These are phyloP conservation scores for Anthracocystis walkeri DNA, from an alignment of 1,284 basidiomycete genomes.

Conservation along the genomic window DNA sequence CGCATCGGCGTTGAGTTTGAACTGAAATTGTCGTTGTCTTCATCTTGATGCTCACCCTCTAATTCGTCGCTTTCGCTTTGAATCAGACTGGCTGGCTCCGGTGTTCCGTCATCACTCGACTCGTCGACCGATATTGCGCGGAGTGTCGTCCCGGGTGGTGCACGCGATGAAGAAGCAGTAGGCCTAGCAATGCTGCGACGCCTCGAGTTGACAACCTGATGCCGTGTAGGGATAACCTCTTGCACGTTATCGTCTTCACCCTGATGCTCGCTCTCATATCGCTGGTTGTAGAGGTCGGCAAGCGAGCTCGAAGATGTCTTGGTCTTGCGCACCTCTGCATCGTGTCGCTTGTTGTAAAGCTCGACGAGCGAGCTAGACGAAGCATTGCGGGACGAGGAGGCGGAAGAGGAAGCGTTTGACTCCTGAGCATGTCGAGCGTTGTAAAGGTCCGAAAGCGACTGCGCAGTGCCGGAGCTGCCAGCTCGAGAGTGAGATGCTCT, in stretches of 20 bases:
- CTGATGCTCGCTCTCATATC: slow-evolving; percentile 19
- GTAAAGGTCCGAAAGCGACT: slow-evolving; percentile 35
- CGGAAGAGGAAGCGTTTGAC: neutral
- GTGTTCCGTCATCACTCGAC: slow-evolving; percentile 7
- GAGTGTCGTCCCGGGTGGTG: neutral
- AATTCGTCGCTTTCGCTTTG: slow-evolving; percentile 14
- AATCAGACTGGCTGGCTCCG: neutral
- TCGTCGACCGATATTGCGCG: slow-evolving; percentile 9
- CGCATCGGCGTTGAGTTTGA: neutral
- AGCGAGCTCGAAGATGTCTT: slow-evolving; percentile 11
- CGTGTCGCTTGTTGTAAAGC: slow-evolving; percentile 14
- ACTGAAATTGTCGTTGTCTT: slow-evolving; percentile 8
- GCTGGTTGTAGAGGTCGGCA: slow-evolving; percentile 29
- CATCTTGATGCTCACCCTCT: slow-evolving; percentile 8
- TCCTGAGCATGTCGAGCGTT: slow-evolving; percentile 29
- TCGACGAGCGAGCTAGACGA: slow-evolving; percentile 10
- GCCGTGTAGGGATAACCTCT: neutral
- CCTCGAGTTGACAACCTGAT: neutral
- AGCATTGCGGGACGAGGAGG: neutral
- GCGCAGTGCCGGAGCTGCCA: neutral
- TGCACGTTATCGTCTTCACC: neutral
- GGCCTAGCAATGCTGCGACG: neutral
- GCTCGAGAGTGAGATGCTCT: slow-evolving; percentile 1
- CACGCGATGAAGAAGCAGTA: neutral
- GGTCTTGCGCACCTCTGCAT: slow-evolving; percentile 1